Base-by-base conservation (phyloP, 495 filamentous ascomycete species). In the Letharia lupina region DNA sequence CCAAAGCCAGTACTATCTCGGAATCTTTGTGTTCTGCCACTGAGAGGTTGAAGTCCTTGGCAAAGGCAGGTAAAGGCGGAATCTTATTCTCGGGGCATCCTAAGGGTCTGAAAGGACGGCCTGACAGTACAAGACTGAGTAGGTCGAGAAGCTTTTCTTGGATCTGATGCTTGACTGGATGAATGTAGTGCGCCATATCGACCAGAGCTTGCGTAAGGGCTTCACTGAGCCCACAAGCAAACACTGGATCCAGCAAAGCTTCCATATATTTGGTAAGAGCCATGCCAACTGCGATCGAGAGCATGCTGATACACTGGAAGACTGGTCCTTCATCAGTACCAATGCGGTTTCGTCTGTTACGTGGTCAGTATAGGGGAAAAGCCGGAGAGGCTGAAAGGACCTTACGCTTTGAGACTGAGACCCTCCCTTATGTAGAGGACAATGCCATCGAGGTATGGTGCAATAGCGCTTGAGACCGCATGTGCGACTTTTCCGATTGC, bases 191-290 rank as follows among this genome's bases (percentile, higher is more conserved):
- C 50, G 94, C 93, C 90, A 99, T 96, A 73, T 98, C 94, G 31
- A 97, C 91, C 60, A 99, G 79, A 18, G 94, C 94, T 73, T 98
- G 93, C 0, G 91, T 96, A 28, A 99, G 82, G 61, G 94, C 91
- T 68, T 91, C 88, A 63, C 90, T 96, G 48, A 99, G 80, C 56
- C 93, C 93, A 69, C 94, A 99, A 23, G 91, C 91, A 76, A 99
- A 98, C 67, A 99, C 96, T 5, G 95, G 92, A 69, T 98, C 93
- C 3, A 99, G 84, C 35, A 98, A 77, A 23, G 91, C 89, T 70
- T 97, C 91, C 89, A 99, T 96, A 72, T 97, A 96, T 73, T 96
- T 98, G 82, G 89, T 96, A 67, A 99, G 84, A 2, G 93, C 89
- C 78, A 98, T 96, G 33, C 94, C 94, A 40, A 98, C 93, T 13